phyloP scores from a whole-genome alignment of 2,329 filamentous ascomycete species.

The Verticillium albo-atrum region DNA sequence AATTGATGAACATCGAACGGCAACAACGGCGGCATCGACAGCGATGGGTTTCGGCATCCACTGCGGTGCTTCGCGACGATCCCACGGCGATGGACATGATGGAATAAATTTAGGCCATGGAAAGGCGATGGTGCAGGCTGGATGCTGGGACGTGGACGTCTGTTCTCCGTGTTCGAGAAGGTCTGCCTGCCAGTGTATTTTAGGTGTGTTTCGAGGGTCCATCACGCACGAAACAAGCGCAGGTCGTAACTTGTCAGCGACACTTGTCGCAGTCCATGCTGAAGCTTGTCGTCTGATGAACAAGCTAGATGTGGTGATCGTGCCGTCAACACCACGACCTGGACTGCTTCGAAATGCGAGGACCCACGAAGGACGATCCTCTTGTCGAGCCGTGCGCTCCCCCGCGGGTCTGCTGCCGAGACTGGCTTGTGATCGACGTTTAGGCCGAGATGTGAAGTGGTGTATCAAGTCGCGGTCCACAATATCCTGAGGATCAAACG shows the following conservation, averaged over 20 bases:
- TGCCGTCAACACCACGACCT: not conserved
- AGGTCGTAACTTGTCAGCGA: not conserved
- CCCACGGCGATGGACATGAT: not conserved
- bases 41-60: not conserved
- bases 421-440: not conserved
- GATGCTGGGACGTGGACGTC: not conserved
- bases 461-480: not conserved
- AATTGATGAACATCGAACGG: not conserved
- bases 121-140: not conserved
- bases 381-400: not conserved
- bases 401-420: not conserved
- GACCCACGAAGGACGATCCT: not conserved
- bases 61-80: not conserved
- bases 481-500: not conserved
- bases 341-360: not conserved
- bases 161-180: not conserved
- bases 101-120: not conserved
- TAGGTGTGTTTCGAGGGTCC: not conserved
- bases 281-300: not conserved
- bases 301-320: not conserved
- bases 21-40: not conserved
- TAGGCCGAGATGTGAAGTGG: not conserved
- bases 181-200: not conserved
- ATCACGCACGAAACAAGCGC: not conserved
- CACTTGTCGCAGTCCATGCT: not conserved